A percentile compares a stretch with the other conserved stretches of the same genome.
Conservation (phyloP, 2,329 filamentous ascomycete species). For the Talaromyces atroroseus region DNA sequence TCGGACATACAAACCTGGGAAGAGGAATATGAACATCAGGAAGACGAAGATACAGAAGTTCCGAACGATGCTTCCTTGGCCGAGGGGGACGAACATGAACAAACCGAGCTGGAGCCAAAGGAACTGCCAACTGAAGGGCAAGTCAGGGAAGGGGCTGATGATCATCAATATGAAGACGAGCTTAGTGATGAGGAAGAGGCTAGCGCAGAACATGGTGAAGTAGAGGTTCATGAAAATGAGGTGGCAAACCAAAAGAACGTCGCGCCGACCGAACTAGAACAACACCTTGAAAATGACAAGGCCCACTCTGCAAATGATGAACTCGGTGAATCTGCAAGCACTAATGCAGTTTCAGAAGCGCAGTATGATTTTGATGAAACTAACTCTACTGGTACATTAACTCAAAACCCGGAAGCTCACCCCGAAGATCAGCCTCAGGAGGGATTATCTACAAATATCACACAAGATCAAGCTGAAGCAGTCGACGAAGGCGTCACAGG, state of each 20-base stretch:
- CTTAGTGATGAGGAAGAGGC: conserved; percentile 6
- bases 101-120: not conserved
- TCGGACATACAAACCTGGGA: conserved; percentile 42
- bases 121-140: conserved; percentile 13
- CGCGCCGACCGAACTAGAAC: not conserved
- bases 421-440: conserved; percentile 16
- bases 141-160: conserved; percentile 8
- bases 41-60: conserved; percentile 3
- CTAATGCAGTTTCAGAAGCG: conserved; percentile 15
- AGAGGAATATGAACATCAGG: conserved; percentile 42
- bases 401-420: conserved; percentile 17
- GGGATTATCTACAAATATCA: conserved; percentile 1
- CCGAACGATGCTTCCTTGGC: not conserved
- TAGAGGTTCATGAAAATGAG: conserved; percentile 2
- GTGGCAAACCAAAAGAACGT: not conserved
- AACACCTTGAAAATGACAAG: conserved; percentile 6
- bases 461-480: conserved; percentile 4
- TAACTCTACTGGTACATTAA: conserved; percentile 26
- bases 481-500: conserved; percentile 2
- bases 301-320: not conserved
- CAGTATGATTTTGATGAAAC: conserved; percentile 26
- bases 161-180: conserved; percentile 1
- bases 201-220: not conserved
- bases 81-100: not conserved
- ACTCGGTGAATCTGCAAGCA: not conserved